These are phyloP conservation scores for Dissoconium aciculare DNA, from an alignment of 2,329 filamentous ascomycete genomes.

Conservation along the genomic window DNA sequence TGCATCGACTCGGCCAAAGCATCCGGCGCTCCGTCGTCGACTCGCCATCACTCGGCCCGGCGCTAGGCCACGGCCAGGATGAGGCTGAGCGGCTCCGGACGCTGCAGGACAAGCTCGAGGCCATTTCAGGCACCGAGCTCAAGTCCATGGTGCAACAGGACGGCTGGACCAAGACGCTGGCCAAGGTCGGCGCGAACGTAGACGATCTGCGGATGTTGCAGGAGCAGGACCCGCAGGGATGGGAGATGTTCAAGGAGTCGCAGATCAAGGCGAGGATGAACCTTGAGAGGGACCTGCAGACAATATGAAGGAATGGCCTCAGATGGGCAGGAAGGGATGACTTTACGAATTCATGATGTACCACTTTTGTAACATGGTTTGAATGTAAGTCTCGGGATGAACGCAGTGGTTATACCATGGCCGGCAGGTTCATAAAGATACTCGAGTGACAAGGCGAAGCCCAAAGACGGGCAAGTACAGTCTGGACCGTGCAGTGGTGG, in stretches of 20 bases:
- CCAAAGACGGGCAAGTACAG: too few species aligned
- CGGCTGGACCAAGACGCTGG: slow-evolving; percentile 47
- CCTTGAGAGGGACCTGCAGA: slow-evolving; percentile 9
- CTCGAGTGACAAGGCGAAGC: too few species aligned
- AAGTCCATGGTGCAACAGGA: slow-evolving; percentile 43
- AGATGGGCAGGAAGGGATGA: too few species aligned
- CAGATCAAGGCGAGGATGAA: slow-evolving; percentile 24
- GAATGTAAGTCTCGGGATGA: too few species aligned
- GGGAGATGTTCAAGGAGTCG: slow-evolving; percentile 23
- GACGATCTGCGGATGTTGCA: slow-evolving; percentile 50
- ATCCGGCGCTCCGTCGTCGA: slow-evolving; percentile 49
- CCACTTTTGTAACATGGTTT: too few species aligned
- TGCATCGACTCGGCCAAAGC: slow-evolving; percentile 53
- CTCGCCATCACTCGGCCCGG: slow-evolving; percentile 22
- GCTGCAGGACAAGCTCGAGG: slow-evolving; percentile 30
- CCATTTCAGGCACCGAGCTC: slow-evolving; percentile 46
- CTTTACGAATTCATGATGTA: too few species aligned
- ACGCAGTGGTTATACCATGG: too few species aligned
- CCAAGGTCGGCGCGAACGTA: slow-evolving; percentile 49
- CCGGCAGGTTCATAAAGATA: too few species aligned
- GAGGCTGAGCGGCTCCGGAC: slow-evolving; percentile 25
- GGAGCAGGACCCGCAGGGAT: slow-evolving; percentile 25
- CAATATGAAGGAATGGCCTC: too few species aligned
- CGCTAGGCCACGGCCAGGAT: slow-evolving; percentile 10
- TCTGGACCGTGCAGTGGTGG: too few species aligned